Percentiles rank a stretch among this genome's conserved stretches.
Conservation (phyloP, 2,329 filamentous ascomycete genomes). For the Alternaria rosae region DNA sequence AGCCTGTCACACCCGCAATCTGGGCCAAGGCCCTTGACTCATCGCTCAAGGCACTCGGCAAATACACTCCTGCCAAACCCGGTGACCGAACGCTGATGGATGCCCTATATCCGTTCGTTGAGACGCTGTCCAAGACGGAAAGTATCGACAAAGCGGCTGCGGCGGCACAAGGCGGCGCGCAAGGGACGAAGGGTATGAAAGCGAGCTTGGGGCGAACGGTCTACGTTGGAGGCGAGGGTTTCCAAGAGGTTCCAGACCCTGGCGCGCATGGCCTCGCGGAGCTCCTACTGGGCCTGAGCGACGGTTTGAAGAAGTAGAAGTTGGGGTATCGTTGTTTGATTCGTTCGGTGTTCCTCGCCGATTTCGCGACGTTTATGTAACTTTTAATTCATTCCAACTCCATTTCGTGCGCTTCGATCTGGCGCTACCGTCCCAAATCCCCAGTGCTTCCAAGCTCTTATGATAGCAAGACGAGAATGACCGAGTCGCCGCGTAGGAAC, state of each 20-base stretch:
- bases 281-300: constrained; percentile 81
- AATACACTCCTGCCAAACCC: constrained; percentile 87
- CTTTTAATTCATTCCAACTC: constrained; percentile 43
- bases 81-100: constrained; percentile 93
- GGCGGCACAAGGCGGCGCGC: constrained; percentile 77
- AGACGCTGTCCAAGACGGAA: constrained; percentile 69
- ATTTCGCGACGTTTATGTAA: constrained; percentile 42
- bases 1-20: constrained; percentile 56
- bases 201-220: constrained; percentile 85
- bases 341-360: constrained; percentile 32
- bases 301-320: constrained; percentile 53
- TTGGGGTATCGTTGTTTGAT: constrained; percentile 41
- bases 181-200: constrained; percentile 89
- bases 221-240: constrained; percentile 78
- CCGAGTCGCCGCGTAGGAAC: constrained; percentile 86
- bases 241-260: constrained; percentile 75
- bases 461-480: constrained; percentile 85
- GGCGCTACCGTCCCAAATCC: constrained; percentile 10
- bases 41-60: constrained; percentile 69
- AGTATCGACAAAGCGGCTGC: constrained; percentile 76
- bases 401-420: constrained; percentile 20
- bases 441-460: constrained; percentile 50
- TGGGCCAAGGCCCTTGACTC: constrained; percentile 75
- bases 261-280: constrained; percentile 80
- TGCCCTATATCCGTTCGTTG: constrained; percentile 86